Conservation (phyloP, 345 rosid species). For the Noccaea caerulescens region DNA sequence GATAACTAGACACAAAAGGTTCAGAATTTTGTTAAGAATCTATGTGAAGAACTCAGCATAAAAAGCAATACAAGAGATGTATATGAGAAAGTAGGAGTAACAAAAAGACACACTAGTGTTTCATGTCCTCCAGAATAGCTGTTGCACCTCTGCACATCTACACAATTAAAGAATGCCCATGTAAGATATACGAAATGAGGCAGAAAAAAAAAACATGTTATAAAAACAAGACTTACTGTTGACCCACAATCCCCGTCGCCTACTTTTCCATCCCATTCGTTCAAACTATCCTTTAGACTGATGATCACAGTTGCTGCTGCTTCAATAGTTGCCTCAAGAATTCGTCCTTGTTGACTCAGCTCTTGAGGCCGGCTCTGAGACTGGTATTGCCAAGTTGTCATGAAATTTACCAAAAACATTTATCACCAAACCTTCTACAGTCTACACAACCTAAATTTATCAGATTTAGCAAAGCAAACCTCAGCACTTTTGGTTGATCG, state of each 20-base stretch:
- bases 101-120: slow-evolving; percentile 61
- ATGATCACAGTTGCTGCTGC: slow-evolving; percentile 77
- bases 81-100: background rate
- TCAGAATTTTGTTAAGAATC: background rate
- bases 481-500: slow-evolving; percentile 61
- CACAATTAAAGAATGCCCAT: slow-evolving; percentile 35
- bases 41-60: slow-evolving; percentile 28
- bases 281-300: slow-evolving; percentile 67
- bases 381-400: slow-evolving; percentile 48
- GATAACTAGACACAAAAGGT: slow-evolving; percentile 62
- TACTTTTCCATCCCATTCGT: slow-evolving; percentile 94
- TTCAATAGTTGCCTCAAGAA: slow-evolving; percentile 83
- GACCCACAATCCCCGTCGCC: slow-evolving; percentile 99
- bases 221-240: slow-evolving; percentile 62
- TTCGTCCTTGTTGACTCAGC: slow-evolving; percentile 66
- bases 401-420: slow-evolving; percentile 13
- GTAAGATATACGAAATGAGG: slow-evolving; percentile 27
- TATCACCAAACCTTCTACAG: slow-evolving; percentile 10
- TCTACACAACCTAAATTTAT: slow-evolving; percentile 5
- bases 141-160: slow-evolving; percentile 89
- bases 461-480: slow-evolving; percentile 46
- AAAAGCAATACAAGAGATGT: slow-evolving; percentile 17
- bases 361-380: slow-evolving; percentile 63
- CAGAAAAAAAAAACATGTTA: background rate
- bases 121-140: slow-evolving; percentile 86